These are phyloP conservation scores for Zygoascus tannicola DNA, from an alignment of 805 yeast species.

Conservation along the genomic window DNA sequence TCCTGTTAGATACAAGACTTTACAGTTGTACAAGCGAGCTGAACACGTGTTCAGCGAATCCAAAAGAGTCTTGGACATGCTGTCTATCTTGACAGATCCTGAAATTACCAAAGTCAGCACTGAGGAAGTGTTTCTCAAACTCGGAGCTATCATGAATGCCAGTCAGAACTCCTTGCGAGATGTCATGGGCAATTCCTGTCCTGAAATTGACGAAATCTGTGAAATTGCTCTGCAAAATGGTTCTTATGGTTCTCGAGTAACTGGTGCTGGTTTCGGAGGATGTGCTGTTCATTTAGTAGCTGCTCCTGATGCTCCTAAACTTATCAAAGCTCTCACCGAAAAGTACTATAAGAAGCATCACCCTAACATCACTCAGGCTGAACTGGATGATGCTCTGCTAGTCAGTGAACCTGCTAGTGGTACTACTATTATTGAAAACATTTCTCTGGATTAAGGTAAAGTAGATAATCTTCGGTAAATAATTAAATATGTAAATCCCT, in stretches of 20 bases:
- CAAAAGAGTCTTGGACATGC: slow-evolving; percentile 44
- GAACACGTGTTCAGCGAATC: slow-evolving; percentile 58
- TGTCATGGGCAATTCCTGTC: slow-evolving; percentile 46
- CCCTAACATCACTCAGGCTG: slow-evolving; percentile 40
- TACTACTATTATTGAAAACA: slow-evolving; percentile 24
- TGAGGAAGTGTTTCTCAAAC: slow-evolving; percentile 31
- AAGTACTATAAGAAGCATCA: slow-evolving; percentile 42
- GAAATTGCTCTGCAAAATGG: slow-evolving; percentile 46
- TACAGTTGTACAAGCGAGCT: slow-evolving; percentile 49
- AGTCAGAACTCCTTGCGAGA: slow-evolving; percentile 47
- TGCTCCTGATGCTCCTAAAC: slow-evolving; percentile 31
- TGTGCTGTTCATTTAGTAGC: slow-evolving; percentile 57
- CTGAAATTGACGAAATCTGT: slow-evolving; percentile 46
- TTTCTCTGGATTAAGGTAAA: slow-evolving; percentile 10
- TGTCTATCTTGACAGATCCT: slow-evolving; percentile 31
- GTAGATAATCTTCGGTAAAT: no score
- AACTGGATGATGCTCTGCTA: slow-evolving; percentile 43
- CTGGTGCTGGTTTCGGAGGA: slow-evolving; percentile 80
- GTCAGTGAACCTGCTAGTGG: slow-evolving; percentile 50
- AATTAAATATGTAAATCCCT: no score
- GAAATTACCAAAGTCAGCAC: slow-evolving; percentile 13
- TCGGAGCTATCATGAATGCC: slow-evolving; percentile 50
- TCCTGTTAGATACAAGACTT: slow-evolving; percentile 48
- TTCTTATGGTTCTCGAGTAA: slow-evolving; percentile 57
- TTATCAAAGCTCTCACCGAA: slow-evolving; percentile 37